phyloP scores from a whole-genome alignment of 345 rosid genomes.

The Arabidopsis arenosa region DNA sequence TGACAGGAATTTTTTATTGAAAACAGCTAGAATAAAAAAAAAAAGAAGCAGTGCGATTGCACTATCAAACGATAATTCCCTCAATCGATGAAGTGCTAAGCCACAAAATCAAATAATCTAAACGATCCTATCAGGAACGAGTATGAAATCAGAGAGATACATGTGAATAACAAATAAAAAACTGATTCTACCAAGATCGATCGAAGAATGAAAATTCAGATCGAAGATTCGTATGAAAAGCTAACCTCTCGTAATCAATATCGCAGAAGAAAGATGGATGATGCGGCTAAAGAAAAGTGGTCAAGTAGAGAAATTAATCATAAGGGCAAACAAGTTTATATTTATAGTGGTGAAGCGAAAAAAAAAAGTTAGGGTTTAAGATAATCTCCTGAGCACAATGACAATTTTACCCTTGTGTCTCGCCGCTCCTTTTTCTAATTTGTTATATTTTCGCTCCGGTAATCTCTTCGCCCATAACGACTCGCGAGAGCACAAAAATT shows the following conservation, averaged over 20 bases:
- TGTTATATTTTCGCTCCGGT: too few species aligned
- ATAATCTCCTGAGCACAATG: not conserved
- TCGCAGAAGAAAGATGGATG: not conserved
- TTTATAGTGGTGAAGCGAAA: not conserved
- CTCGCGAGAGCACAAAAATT: too few species aligned
- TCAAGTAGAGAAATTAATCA: not conserved
- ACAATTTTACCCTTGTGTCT: not conserved
- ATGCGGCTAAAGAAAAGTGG: constrained; percentile 17
- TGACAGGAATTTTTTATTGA: not conserved
- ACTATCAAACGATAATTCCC: not conserved
- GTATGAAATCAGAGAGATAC: not conserved
- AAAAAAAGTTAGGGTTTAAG: constrained; percentile 16
- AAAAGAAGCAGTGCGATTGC: not conserved
- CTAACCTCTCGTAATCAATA: constrained; percentile 4
- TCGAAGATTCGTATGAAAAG: constrained; percentile 4
- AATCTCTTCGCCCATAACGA: not conserved
- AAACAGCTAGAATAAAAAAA: not conserved
- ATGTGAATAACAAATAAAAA: not conserved
- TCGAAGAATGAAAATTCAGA: not conserved
- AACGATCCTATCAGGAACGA: not conserved
- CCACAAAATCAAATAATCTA: not conserved
- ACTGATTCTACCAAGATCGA: not conserved
- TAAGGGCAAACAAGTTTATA: not conserved
- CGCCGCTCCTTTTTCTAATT: not conserved
- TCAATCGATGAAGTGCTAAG: not conserved